Percentiles rank a stretch among this genome's conserved stretches.
Evolutionary conservation across 345 rosid genomes (phyloP).

Genomic region (Pelargonium nanum): DNA sequence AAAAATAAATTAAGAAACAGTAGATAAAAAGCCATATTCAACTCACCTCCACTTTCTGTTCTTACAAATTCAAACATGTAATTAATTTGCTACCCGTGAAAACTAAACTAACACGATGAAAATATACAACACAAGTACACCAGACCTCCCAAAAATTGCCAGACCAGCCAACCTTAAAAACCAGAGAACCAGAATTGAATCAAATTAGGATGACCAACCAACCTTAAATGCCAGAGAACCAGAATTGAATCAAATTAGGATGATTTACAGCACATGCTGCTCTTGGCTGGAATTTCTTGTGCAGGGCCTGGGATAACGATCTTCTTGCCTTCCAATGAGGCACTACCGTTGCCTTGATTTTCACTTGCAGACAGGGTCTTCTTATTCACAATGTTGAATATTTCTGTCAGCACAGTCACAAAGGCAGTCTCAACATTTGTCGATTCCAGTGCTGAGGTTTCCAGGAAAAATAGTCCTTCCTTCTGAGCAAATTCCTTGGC

Average conservation of each 20-base stretch:
- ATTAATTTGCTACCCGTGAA: neutral
- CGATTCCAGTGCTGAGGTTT: conserved; percentile 22
- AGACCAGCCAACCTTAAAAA: no score
- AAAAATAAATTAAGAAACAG: no score
- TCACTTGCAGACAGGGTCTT: conserved; percentile 16
- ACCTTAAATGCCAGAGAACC: neutral
- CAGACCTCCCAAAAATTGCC: neutral
- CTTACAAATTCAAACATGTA: neutral
- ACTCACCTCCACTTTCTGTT: no score
- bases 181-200: neutral
- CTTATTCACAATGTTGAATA: conserved; percentile 17
- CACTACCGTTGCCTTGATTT: conserved; percentile 10
- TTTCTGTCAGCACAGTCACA: conserved; percentile 14
- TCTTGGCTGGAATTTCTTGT: conserved; percentile 10
- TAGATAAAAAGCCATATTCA: neutral
- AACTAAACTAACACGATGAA: neutral
- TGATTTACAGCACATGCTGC: conserved; percentile 10
- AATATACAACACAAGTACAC: neutral
- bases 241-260: neutral
- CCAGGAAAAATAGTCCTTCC: conserved; percentile 21
- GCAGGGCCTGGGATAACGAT: conserved; percentile 14
- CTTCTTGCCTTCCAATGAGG: conserved; percentile 10
- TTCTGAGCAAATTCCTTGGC: conserved; percentile 20
- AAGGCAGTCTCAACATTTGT: conserved; percentile 22
- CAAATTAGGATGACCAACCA: no score